Percentiles rank a stretch among this genome's conserved stretches.
These are phyloP conservation scores for Phytophthora rubi DNA, from an alignment of 352 stramenopile genomes.

Conservation along the genomic window DNA sequence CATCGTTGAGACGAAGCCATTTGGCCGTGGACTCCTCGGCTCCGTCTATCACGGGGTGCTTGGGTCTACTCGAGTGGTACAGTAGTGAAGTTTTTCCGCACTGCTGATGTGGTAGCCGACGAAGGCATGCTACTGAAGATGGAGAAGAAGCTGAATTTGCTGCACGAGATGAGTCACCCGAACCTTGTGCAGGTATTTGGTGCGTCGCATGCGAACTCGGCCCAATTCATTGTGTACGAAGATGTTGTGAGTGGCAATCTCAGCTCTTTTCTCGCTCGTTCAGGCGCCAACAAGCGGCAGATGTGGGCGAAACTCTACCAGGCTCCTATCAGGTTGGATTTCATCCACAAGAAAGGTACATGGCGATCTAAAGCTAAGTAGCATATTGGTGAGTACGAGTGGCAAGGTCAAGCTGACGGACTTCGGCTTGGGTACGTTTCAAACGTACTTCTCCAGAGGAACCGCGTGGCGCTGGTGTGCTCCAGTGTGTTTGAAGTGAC, in stretches of 20 bases:
- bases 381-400: constrained; percentile 27
- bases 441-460: not conserved
- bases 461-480: not conserved
- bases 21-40: constrained; percentile 19
- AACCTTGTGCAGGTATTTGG: constrained; percentile 41
- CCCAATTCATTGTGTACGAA: constrained; percentile 38
- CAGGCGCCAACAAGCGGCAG: constrained; percentile 1
- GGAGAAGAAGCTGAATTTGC: constrained; percentile 31
- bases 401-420: constrained; percentile 29
- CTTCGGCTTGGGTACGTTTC: constrained; percentile 11
- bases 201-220: constrained; percentile 37
- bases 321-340: constrained; percentile 46
- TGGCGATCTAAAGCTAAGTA: constrained; percentile 27
- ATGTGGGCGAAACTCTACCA: constrained; percentile 37
- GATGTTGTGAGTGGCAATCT: constrained; percentile 32
- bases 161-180: constrained; percentile 34
- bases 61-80: constrained; percentile 11
- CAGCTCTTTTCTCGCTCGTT: constrained; percentile 12
- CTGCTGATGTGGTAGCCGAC: constrained; percentile 13
- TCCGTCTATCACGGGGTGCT: constrained; percentile 23
- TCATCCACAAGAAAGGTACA: constrained; percentile 30
- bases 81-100: constrained; percentile 37
- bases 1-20: not conserved
- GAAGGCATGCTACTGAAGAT: not conserved
- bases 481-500: not conserved